A percentile compares a stretch with the other conserved stretches of the same genome.
phyloP scores from a whole-genome alignment of 2,329 filamentous ascomycete species.

The Colletotrichum echinochloae region DNA sequence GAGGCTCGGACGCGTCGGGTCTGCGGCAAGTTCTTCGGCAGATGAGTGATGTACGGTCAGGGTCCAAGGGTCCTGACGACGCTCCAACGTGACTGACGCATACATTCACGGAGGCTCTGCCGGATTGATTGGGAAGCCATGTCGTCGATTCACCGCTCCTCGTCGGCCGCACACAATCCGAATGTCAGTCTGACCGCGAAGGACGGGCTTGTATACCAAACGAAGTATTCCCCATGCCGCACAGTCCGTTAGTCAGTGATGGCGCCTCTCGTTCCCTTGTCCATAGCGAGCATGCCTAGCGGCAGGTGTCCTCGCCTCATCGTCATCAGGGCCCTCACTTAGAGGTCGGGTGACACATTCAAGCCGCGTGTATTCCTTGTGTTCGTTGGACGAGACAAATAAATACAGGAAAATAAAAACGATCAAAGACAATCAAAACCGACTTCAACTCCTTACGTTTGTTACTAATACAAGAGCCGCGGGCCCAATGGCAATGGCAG shows the following conservation, averaged over 20 bases:
- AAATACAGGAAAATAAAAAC: neutral
- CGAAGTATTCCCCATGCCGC: neutral
- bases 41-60: conserved; percentile 20
- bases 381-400: neutral
- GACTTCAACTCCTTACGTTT: neutral
- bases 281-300: neutral
- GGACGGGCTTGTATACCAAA: neutral
- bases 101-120: neutral
- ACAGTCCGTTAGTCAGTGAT: neutral
- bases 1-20: conserved; percentile 12
- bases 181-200: neutral
- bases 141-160: neutral
- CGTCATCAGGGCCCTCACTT: neutral
- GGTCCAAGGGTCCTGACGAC: conserved; percentile 24
- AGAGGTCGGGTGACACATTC: neutral
- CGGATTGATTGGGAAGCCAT: neutral
- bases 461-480: neutral
- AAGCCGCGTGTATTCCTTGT: neutral
- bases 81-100: neutral
- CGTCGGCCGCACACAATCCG: neutral
- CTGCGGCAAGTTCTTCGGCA: neutral
- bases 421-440: neutral
- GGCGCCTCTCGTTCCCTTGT: no score
- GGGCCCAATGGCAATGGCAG: neutral
- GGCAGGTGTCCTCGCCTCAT: neutral